Evolutionary conservation across 176 grass and related monocot genomes (phyloP).

Genomic region (Guadua angustifolia): DNA sequence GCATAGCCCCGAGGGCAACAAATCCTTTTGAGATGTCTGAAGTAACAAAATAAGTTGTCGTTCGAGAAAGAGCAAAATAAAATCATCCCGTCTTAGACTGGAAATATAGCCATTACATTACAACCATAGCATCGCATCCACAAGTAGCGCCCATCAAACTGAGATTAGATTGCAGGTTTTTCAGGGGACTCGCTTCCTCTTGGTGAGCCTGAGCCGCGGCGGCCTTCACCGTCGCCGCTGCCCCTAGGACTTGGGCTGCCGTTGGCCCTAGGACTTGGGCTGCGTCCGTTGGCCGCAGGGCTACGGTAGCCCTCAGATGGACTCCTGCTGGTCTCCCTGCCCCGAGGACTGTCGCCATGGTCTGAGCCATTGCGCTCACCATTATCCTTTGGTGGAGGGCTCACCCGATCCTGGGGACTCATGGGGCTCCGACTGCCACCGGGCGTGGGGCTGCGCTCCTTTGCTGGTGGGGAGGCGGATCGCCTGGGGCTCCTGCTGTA

Average conservation of each 20-base stretch:
- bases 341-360: conserved; percentile 54
- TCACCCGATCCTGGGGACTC: conserved; percentile 51
- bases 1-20: not conserved
- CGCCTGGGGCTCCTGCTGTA: conserved; percentile 85
- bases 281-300: conserved; percentile 59
- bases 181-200: conserved; percentile 37
- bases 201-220: conserved; percentile 25
- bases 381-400: conserved; percentile 59
- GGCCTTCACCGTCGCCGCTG: not conserved
- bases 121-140: not conserved
- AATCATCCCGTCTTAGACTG: conserved; percentile 8
- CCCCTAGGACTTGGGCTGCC: conserved; percentile 57
- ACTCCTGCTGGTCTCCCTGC: conserved; percentile 59
- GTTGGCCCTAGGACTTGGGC: conserved; percentile 27
- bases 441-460: conserved; percentile 59
- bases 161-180: not conserved
- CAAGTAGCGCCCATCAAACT: not conserved
- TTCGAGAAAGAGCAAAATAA: conserved; percentile 5
- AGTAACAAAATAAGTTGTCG: not conserved
- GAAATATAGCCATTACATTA: not conserved
- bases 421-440: conserved; percentile 63
- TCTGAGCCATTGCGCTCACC: conserved; percentile 54
- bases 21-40: conserved; percentile 1
- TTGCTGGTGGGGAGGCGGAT: conserved; percentile 45
- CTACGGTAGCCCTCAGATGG: conserved; percentile 60